phyloP scores from a whole-genome alignment of 2,329 filamentous ascomycete species.

The Cercospora zeina region DNA sequence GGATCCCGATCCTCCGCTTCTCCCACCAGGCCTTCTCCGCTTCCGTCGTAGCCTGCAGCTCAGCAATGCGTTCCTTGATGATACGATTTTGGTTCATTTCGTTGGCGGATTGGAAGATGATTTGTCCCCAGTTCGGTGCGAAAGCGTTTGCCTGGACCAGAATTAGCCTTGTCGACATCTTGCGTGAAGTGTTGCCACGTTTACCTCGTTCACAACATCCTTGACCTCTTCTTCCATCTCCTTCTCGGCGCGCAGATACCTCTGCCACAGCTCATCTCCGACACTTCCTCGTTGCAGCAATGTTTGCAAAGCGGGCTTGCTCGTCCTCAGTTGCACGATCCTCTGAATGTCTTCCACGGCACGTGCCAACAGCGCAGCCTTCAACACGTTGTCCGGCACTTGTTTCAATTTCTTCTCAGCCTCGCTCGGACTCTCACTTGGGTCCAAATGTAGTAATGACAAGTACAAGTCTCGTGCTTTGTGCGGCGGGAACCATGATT shows the following conservation, averaged over 20 bases:
- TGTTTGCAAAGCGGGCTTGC: conserved; percentile 82
- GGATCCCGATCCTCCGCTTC: conserved; percentile 71
- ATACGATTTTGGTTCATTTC: conserved; percentile 86
- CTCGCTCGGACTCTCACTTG: conserved; percentile 50
- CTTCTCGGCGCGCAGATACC: conserved; percentile 88
- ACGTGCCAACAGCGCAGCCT: conserved; percentile 82
- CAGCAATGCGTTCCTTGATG: conserved; percentile 71
- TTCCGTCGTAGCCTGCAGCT: conserved; percentile 69
- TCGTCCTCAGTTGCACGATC: conserved; percentile 81
- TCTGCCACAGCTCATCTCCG: conserved; percentile 92
- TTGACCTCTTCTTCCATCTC: conserved; percentile 95
- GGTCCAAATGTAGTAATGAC: conserved; percentile 78
- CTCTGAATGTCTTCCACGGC: conserved; percentile 91
- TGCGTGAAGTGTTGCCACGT: background rate
- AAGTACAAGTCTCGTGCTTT: conserved; percentile 93
- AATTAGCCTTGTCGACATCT: conserved; percentile 15
- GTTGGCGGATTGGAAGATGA: conserved; percentile 95
- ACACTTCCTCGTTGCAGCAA: conserved; percentile 88
- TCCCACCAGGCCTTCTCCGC: conserved; percentile 92
- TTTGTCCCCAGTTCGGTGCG: conserved; percentile 82
- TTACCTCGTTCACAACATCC: conserved; percentile 89
- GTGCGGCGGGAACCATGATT: conserved; percentile 91
- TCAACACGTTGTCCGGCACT: conserved; percentile 80
- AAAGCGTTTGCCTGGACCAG: conserved; percentile 78
- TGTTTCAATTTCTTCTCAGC: conserved; percentile 64